Conservation (phyloP, 2,329 filamentous ascomycete species). For the Trichophyton verrucosum region DNA sequence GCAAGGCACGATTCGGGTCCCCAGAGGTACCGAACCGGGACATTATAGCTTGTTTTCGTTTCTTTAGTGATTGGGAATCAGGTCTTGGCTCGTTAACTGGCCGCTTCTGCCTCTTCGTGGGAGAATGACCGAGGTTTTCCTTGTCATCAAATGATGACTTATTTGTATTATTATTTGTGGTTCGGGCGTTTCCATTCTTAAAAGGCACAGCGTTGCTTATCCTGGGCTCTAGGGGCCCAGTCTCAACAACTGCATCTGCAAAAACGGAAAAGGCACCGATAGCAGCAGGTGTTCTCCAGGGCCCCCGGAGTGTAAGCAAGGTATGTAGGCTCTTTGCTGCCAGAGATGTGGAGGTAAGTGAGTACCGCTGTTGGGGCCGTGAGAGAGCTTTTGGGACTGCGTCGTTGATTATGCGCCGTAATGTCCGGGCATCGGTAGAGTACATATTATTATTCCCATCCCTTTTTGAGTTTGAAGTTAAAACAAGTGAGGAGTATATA, state of each 20-base stretch:
- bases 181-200: not conserved
- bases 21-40: conserved; percentile 58
- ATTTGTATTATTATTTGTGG: conserved; percentile 15
- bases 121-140: conserved; percentile 13
- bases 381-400: conserved; percentile 75
- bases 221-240: conserved; percentile 39
- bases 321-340: conserved; percentile 59
- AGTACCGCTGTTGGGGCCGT: conserved; percentile 57
- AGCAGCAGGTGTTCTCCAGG: conserved; percentile 57
- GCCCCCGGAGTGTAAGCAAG: conserved; percentile 56
- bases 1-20: conserved; percentile 16
- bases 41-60: conserved; percentile 48
- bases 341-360: conserved; percentile 55
- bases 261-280: conserved; percentile 73
- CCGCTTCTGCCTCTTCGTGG: conserved; percentile 13
- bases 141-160: conserved; percentile 20
- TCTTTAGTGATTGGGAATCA: conserved; percentile 35
- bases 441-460: conserved; percentile 18
- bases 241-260: conserved; percentile 47
- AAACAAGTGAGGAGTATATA: conserved; percentile 51
- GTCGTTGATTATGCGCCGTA: conserved; percentile 60
- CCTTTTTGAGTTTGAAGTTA: conserved; percentile 28
- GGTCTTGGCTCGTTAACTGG: conserved; percentile 8
- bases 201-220: not conserved
- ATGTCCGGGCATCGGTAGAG: conserved; percentile 45